Conservation (phyloP, 371 early-diverging fungal genomes). For the Mucor lusitanicus region DNA sequence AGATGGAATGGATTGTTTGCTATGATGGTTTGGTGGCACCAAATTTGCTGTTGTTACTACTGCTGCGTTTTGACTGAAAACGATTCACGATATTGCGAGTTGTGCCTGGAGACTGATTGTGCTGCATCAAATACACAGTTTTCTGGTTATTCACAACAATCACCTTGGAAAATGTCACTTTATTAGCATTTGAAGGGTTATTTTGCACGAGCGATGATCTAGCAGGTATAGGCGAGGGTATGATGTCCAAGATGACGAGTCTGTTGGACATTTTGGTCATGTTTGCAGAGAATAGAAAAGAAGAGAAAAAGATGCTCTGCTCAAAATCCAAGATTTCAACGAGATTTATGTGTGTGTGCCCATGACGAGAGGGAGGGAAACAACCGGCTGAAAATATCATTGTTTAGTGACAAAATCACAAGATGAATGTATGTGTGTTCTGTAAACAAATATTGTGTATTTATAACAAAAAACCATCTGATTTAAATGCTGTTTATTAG, state of each 20-base stretch:
- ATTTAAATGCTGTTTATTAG: background rate
- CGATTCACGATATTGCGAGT: slow-evolving; percentile 11
- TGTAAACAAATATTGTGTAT: background rate
- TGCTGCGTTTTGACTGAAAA: background rate
- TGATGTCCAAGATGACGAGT: slow-evolving; percentile 10
- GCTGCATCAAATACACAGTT: slow-evolving; percentile 15
- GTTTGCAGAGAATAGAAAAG: background rate
- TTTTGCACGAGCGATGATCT: background rate
- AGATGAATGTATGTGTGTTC: background rate
- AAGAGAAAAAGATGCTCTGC: background rate
- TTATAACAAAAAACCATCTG: background rate
- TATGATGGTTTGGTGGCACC: background rate
- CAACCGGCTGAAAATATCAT: background rate
- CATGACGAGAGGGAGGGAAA: background rate
- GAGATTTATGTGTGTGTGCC: background rate
- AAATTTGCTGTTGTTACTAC: background rate
- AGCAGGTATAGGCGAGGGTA: background rate
- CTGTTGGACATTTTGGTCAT: background rate
- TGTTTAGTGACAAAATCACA: background rate
- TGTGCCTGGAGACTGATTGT: slow-evolving; percentile 14
- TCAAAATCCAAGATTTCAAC: background rate
- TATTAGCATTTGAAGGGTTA: background rate
- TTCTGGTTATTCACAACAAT: slow-evolving; percentile 12
- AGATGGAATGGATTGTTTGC: too few species aligned
- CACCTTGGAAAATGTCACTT: slow-evolving; percentile 19